Evolutionary conservation across 2,329 filamentous ascomycete genomes (phyloP).

Genomic region (Diaporthe amygdali): DNA sequence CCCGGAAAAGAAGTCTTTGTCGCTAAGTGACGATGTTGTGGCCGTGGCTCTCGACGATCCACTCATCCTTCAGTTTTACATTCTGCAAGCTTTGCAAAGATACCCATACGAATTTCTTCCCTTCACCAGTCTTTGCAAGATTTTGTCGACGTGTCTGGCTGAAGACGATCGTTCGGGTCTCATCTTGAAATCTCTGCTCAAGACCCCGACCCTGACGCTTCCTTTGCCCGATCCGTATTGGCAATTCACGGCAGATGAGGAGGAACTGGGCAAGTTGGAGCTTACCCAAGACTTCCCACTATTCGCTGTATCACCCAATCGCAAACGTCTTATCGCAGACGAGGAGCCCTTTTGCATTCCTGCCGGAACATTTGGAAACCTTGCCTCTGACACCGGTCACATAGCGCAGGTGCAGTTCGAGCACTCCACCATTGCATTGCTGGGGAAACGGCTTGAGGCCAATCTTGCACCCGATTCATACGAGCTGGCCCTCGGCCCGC

Average conservation of each 20-base stretch:
- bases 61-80: slow-evolving; percentile 61
- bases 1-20: slow-evolving; percentile 45
- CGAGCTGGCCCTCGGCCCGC: slow-evolving; percentile 54
- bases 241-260: slow-evolving; percentile 80
- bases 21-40: slow-evolving; percentile 41
- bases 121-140: slow-evolving; percentile 74
- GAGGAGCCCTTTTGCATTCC: slow-evolving; percentile 65
- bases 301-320: slow-evolving; percentile 56
- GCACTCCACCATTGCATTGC: slow-evolving; percentile 80
- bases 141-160: slow-evolving; percentile 59
- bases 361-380: slow-evolving; percentile 69
- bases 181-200: slow-evolving; percentile 64
- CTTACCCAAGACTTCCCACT: slow-evolving; percentile 69
- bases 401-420: slow-evolving; percentile 78
- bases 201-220: slow-evolving; percentile 78
- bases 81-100: slow-evolving; percentile 73
- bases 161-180: slow-evolving; percentile 43
- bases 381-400: slow-evolving; percentile 79
- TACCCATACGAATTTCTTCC: slow-evolving; percentile 88
- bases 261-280: slow-evolving; percentile 80
- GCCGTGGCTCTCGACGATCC: slow-evolving; percentile 57
- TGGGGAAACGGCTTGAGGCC: slow-evolving; percentile 77
- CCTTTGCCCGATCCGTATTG: slow-evolving; percentile 75
- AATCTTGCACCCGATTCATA: slow-evolving; percentile 64
- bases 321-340: slow-evolving; percentile 49